phyloP scores from a whole-genome alignment of 2,329 filamentous ascomycete genomes.

The Aspergillus uvarum region DNA sequence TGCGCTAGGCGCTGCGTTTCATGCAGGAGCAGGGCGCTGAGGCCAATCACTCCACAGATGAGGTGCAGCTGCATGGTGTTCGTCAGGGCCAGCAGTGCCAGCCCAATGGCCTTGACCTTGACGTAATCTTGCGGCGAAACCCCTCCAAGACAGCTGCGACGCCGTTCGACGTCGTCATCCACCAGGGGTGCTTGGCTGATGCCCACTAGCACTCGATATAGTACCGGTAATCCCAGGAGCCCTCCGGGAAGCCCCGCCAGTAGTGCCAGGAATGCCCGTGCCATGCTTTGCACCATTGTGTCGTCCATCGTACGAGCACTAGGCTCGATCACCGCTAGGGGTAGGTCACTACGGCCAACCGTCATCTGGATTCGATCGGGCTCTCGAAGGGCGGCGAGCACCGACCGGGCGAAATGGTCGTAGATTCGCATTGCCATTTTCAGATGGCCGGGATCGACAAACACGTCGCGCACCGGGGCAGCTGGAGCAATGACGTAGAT shows the following conservation, averaged over 20 bases:
- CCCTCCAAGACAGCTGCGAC: conserved; percentile 23
- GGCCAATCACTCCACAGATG: conserved; percentile 42
- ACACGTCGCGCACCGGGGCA: conserved; percentile 32
- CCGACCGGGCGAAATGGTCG: conserved; percentile 41
- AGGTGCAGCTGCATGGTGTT: conserved; percentile 41
- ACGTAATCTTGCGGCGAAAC: conserved; percentile 21
- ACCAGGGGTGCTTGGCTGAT: conserved; percentile 30
- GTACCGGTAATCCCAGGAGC: conserved; percentile 37
- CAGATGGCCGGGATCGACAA: conserved; percentile 37
- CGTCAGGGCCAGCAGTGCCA: conserved; percentile 40
- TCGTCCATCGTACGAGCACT: conserved; percentile 12
- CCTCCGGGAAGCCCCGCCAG: conserved; percentile 40
- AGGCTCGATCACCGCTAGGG: conserved; percentile 23
- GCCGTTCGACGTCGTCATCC: conserved; percentile 13
- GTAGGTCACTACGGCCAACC: conserved; percentile 34
- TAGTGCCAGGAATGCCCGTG: conserved; percentile 36
- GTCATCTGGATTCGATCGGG: conserved; percentile 36
- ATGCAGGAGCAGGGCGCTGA: conserved; percentile 34
- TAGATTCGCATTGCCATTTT: conserved; percentile 38
- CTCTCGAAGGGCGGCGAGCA: conserved; percentile 37
- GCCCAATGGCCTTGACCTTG: conserved; percentile 35
- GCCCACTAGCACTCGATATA: conserved; percentile 33
- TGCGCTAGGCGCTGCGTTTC: conserved; percentile 25
- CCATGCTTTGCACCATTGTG: conserved; percentile 25
- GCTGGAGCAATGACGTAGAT: conserved; percentile 24